Conservation (phyloP, 176 grass and related monocot species). For the Puya raimondii region DNA sequence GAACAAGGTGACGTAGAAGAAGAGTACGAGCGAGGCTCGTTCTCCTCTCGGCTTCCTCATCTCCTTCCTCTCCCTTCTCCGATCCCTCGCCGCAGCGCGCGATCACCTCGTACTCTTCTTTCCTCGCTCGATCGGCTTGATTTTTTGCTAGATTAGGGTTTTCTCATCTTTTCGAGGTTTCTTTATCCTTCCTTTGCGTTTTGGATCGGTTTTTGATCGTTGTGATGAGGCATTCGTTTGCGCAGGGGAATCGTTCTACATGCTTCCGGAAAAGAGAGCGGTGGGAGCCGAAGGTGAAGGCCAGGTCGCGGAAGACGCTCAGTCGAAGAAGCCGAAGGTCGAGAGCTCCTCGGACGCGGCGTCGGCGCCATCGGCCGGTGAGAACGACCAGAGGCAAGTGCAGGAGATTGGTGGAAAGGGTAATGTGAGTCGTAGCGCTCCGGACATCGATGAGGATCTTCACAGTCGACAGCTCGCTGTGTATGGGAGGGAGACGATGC, state of each 20-base stretch:
- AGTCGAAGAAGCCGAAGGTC: slow-evolving; percentile 34
- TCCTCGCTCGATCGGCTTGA: slow-evolving; percentile 1
- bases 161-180: not conserved
- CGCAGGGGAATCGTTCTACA: slow-evolving; percentile 57
- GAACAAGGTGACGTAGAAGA: not conserved
- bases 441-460: slow-evolving; percentile 73
- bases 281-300: slow-evolving; percentile 20
- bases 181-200: not conserved
- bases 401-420: slow-evolving; percentile 24
- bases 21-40: too few relatives aligned
- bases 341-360: slow-evolving; percentile 12
- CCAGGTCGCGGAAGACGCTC: slow-evolving; percentile 4
- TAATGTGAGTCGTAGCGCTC: slow-evolving; percentile 25
- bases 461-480: slow-evolving; percentile 75
- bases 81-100: slow-evolving; percentile 14
- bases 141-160: not conserved
- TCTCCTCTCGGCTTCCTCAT: slow-evolving; percentile 6
- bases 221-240: slow-evolving; percentile 48
- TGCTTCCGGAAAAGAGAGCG: slow-evolving; percentile 57
- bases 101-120: slow-evolving; percentile 15
- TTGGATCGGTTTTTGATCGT: not conserved
- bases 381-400: not conserved
- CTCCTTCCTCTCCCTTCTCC: not conserved
- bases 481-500: slow-evolving; percentile 82
- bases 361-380: not conserved